These are phyloP conservation scores for Vitis hybrid DNA, from an alignment of 177 flowering plant genomes.

Conservation along the genomic window DNA sequence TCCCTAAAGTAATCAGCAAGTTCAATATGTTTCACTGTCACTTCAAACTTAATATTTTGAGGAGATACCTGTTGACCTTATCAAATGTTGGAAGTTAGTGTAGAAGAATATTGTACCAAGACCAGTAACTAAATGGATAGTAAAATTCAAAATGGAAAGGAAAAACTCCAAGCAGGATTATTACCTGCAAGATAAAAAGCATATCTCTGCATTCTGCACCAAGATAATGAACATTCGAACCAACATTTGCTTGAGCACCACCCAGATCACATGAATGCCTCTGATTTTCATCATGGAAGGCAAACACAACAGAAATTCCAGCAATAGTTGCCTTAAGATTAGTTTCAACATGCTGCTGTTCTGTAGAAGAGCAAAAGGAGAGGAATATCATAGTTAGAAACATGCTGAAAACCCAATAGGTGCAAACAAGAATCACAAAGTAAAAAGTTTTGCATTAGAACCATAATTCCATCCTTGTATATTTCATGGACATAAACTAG, in stretches of 20 bases:
- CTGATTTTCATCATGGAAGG: slow-evolving; percentile 58
- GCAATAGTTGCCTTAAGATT: slow-evolving; percentile 64
- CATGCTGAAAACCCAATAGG: too few species aligned
- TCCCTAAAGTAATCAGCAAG: slow-evolving; percentile 47
- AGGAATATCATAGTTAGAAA: background rate
- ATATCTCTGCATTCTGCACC: slow-evolving; percentile 49
- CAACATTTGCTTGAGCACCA: slow-evolving; percentile 19
- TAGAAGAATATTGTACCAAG: slow-evolving; percentile 1
- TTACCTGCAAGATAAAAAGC: slow-evolving; percentile 65
- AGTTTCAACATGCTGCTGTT: slow-evolving; percentile 71
- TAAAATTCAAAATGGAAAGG: background rate
- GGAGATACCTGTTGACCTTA: slow-evolving; percentile 71
- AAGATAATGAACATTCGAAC: slow-evolving; percentile 40
- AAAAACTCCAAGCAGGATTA: slow-evolving; percentile 13
- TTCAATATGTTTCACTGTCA: slow-evolving; percentile 53
- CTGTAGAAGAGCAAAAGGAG: slow-evolving; percentile 41
- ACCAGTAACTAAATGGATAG: background rate
- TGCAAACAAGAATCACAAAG: too few species aligned
- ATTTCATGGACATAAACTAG: too few species aligned
- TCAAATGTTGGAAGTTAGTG: slow-evolving; percentile 33
- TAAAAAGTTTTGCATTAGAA: too few species aligned
- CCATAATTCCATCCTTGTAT: background rate
- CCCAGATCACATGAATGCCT: slow-evolving; percentile 17
- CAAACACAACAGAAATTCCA: slow-evolving; percentile 57
- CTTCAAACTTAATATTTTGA: slow-evolving; percentile 60